phyloP scores from a whole-genome alignment of 1,139 yeast genomes.

The Blastobotrys aristatus region DNA sequence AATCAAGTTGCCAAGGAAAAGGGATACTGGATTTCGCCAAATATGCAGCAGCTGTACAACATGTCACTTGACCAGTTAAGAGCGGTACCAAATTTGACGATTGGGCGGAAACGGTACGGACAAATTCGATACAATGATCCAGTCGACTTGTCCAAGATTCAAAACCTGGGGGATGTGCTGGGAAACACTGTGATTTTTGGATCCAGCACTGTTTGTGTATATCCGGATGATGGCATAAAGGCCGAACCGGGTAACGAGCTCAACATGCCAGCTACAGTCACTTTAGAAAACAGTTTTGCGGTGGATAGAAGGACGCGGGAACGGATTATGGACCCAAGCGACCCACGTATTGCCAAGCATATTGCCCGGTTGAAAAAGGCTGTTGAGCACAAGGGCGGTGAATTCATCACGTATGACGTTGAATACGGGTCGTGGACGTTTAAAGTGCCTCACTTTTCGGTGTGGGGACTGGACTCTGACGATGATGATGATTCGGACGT shows the following conservation, averaged over 20 bases:
- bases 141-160: constrained; percentile 61
- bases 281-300: constrained; percentile 57
- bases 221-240: constrained; percentile 48
- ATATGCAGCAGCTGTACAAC: constrained; percentile 48
- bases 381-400: constrained; percentile 58
- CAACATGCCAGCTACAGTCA: constrained; percentile 79
- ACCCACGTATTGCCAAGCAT: constrained; percentile 42
- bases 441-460: constrained; percentile 84
- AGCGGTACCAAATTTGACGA: constrained; percentile 59
- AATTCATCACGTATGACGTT: constrained; percentile 75
- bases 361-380: constrained; percentile 43
- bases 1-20: constrained; percentile 26
- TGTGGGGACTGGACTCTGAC: constrained; percentile 83
- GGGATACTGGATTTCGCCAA: constrained; percentile 81
- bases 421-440: constrained; percentile 74
- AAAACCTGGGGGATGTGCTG: constrained; percentile 43
- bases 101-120: constrained; percentile 74
- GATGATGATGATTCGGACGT: constrained; percentile 43
- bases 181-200: constrained; percentile 56
- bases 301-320: constrained; percentile 26
- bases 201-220: constrained; percentile 59
- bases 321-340: constrained; percentile 39
- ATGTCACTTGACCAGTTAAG: constrained; percentile 49
- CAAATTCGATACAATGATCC: constrained; percentile 67
- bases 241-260: constrained; percentile 70